Percentiles rank a stretch among this genome's conserved stretches.
Evolutionary conservation across 2,329 filamentous ascomycete genomes (phyloP).

Genomic region (Chaetomiaceae sp.): DNA sequence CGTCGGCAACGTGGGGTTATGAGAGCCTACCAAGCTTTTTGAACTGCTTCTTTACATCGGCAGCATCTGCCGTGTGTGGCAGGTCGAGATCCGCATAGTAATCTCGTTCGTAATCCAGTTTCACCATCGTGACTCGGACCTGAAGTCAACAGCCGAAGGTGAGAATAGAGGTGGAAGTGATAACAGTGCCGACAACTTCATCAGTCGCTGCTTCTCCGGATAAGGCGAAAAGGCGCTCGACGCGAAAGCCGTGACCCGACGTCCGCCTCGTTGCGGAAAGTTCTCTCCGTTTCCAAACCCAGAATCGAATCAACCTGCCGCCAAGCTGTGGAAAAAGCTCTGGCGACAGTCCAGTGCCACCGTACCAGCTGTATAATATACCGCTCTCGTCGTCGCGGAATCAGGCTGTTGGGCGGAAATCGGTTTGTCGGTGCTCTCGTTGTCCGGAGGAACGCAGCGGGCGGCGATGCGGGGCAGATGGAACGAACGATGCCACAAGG

Average conservation of each 20-base stretch:
- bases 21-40: slow-evolving; percentile 63
- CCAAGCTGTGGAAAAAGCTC: too few species aligned
- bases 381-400: slow-evolving; percentile 5
- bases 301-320: slow-evolving; percentile 2
- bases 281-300: not conserved
- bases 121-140: slow-evolving; percentile 51
- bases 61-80: slow-evolving; percentile 56
- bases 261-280: too few species aligned
- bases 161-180: not conserved
- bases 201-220: slow-evolving; percentile 1
- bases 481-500: not conserved
- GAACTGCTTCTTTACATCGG: slow-evolving; percentile 82
- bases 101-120: slow-evolving; percentile 62
- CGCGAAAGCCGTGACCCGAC: too few species aligned
- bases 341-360: too few species aligned
- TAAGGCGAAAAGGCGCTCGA: not conserved
- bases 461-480: slow-evolving; percentile 9
- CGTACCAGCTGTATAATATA: too few species aligned
- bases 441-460: not conserved
- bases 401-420: slow-evolving; percentile 11
- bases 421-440: not conserved
- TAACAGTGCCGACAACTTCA: not conserved
- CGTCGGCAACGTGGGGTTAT: not conserved
- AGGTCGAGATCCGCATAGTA: slow-evolving; percentile 84
- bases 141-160: slow-evolving; percentile 3